Percentiles rank a stretch among this genome's conserved stretches.
These are phyloP conservation scores for Aureobasidium sp. DNA, from an alignment of 2,329 filamentous ascomycete species.

Conservation along the genomic window DNA sequence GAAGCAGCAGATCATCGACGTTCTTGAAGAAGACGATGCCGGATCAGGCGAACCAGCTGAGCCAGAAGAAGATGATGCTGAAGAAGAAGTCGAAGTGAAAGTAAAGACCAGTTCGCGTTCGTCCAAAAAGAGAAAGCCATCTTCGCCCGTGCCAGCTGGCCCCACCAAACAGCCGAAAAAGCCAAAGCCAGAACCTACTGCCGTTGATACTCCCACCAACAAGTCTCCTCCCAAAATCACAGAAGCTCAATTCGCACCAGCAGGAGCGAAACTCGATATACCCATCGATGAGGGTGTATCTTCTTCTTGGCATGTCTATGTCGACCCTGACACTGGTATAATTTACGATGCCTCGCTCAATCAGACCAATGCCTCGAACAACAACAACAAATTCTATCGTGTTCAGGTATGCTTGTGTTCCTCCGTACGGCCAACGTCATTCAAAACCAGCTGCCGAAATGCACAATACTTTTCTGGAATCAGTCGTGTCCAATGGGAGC, in stretches of 20 bases:
- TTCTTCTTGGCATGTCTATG: constrained; percentile 45
- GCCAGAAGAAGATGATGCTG: not conserved
- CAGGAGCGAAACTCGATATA: constrained; percentile 33
- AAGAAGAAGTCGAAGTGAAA: not conserved
- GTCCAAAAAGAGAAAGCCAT: constrained; percentile 8
- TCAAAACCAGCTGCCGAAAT: too few relatives aligned
- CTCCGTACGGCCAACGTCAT: too few relatives aligned
- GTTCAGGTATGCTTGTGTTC: constrained; percentile 46
- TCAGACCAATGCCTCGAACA: constrained; percentile 61
- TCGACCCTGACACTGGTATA: constrained; percentile 48
- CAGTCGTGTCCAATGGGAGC: too few relatives aligned
- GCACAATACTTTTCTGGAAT: too few relatives aligned
- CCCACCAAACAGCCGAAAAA: constrained; percentile 15
- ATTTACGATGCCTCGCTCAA: constrained; percentile 76
- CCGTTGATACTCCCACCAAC: constrained; percentile 18
- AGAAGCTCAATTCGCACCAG: constrained; percentile 37
- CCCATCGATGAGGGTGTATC: constrained; percentile 37
- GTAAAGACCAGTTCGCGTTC: constrained; percentile 24
- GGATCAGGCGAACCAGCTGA: not conserved
- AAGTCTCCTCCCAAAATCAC: constrained; percentile 27
- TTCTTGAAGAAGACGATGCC: constrained; percentile 24
- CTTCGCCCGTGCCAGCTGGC: not conserved
- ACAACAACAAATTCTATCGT: constrained; percentile 79
- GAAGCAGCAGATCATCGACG: constrained; percentile 34
- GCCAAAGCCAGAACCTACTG: constrained; percentile 10